A percentile compares a stretch with the other conserved stretches of the same genome.
These are phyloP conservation scores for Vanrija sp. DNA, from an alignment of 1,284 basidiomycete species.

Conservation along the genomic window DNA sequence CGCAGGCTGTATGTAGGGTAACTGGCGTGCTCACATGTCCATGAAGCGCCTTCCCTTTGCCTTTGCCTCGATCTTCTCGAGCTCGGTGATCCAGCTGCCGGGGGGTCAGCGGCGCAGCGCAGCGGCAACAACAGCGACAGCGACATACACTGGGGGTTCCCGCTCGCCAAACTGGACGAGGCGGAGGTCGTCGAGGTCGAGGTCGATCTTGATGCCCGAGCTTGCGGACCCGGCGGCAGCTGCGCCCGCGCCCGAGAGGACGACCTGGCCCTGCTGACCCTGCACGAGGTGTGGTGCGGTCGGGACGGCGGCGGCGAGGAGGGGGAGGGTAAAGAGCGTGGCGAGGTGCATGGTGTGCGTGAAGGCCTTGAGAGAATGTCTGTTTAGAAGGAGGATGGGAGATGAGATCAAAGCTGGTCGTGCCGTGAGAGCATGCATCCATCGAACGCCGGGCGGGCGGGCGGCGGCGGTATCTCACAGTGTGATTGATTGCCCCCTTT, in stretches of 20 bases:
- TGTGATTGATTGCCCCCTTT: no score
- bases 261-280: slow-evolving; percentile 1
- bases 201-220: slow-evolving; percentile 43
- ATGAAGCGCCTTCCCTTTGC: slow-evolving; percentile 64
- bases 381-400: not conserved
- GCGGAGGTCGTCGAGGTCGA: slow-evolving; percentile 67
- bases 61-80: slow-evolving; percentile 79
- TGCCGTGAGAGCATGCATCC: not conserved
- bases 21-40: slow-evolving; percentile 63
- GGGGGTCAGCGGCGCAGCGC: slow-evolving; percentile 11
- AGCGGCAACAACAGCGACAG: no score
- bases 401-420: not conserved
- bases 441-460: not conserved
- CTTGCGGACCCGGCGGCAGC: slow-evolving; percentile 3
- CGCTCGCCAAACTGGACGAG: slow-evolving; percentile 70
- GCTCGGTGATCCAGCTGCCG: slow-evolving; percentile 69
- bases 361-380: not conserved
- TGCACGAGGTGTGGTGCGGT: slow-evolving; percentile 11
- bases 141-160: slow-evolving; percentile 52
- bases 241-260: not conserved
- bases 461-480: not conserved
- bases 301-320: slow-evolving; percentile 35
- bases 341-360: slow-evolving; percentile 30
- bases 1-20: not conserved
- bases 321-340: slow-evolving; percentile 29